These are phyloP conservation scores for Coprinellus micaceus DNA, from an alignment of 768 basidiomycete species.

Conservation along the genomic window DNA sequence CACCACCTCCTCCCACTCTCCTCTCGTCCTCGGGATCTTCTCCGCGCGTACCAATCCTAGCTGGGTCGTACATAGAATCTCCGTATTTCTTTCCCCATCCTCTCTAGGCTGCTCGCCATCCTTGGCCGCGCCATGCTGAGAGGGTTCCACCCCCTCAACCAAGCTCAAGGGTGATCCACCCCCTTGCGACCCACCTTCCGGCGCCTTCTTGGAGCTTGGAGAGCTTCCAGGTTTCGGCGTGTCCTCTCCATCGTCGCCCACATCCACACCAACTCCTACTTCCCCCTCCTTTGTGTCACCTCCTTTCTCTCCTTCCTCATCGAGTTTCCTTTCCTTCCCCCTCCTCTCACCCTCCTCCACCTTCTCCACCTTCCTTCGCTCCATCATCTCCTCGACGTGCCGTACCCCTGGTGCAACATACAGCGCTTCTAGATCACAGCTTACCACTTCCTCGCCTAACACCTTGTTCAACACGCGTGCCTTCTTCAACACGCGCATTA, in stretches of 20 bases:
- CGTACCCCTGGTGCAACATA: conserved; percentile 41
- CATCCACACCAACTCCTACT: conserved; percentile 12
- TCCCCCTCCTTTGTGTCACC: conserved; percentile 15
- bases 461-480: conserved; percentile 53
- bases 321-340: neutral
- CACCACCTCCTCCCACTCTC: conserved; percentile 46
- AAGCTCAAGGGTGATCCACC: no score
- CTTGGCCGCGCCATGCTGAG: neutral
- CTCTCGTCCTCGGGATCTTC: conserved; percentile 34
- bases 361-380: conserved; percentile 43
- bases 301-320: conserved; percentile 4
- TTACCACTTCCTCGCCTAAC: conserved; percentile 56
- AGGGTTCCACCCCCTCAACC: neutral
- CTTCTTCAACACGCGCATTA: conserved; percentile 39
- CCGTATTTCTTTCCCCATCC: conserved; percentile 15
- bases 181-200: no score
- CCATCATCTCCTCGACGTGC: no score
- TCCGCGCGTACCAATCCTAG: conserved; percentile 46
- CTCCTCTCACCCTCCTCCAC: neutral
- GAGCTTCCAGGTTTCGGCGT: neutral
- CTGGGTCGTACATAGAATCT: conserved; percentile 54
- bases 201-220: conserved; percentile 4
- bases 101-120: neutral
- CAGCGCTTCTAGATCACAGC: conserved; percentile 51
- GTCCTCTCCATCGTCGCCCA: conserved; percentile 9